Conservation (phyloP, 129 eudicot genomes). For the Flaveria robusta region DNA sequence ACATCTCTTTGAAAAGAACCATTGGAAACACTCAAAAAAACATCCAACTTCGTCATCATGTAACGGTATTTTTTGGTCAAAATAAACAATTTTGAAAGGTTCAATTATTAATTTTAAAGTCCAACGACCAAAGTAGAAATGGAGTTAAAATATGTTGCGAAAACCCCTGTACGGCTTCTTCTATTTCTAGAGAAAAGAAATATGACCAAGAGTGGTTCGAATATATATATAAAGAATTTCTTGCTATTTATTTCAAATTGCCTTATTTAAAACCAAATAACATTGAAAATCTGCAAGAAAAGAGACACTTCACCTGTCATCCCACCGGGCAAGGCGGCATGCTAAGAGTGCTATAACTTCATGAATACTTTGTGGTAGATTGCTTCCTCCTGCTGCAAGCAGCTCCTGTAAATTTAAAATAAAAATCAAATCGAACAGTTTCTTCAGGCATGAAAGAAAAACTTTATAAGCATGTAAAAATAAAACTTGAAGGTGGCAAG, state of each 20-base stretch:
- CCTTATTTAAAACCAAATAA: neutral
- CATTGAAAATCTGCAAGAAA: constrained; percentile 9
- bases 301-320: constrained; percentile 51
- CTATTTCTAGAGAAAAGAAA: too few species aligned
- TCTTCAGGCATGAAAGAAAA: neutral
- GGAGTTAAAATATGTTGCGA: neutral
- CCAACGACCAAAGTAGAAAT: neutral
- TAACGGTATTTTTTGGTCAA: neutral
- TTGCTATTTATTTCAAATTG: neutral
- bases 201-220: too few species aligned
- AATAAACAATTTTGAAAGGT: neutral
- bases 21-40: neutral
- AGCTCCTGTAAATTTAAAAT: constrained; percentile 49
- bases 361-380: constrained; percentile 57
- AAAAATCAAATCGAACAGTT: neutral
- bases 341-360: constrained; percentile 74
- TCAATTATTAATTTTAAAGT: neutral
- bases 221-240: too few species aligned
- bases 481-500: neutral
- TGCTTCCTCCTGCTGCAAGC: constrained; percentile 65
- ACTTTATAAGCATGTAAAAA: neutral
- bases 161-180: too few species aligned
- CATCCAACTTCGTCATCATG: neutral
- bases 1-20: neutral
- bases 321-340: constrained; percentile 78